phyloP scores from a whole-genome alignment of 306 rosid species.

The Vigna nakashimae region DNA sequence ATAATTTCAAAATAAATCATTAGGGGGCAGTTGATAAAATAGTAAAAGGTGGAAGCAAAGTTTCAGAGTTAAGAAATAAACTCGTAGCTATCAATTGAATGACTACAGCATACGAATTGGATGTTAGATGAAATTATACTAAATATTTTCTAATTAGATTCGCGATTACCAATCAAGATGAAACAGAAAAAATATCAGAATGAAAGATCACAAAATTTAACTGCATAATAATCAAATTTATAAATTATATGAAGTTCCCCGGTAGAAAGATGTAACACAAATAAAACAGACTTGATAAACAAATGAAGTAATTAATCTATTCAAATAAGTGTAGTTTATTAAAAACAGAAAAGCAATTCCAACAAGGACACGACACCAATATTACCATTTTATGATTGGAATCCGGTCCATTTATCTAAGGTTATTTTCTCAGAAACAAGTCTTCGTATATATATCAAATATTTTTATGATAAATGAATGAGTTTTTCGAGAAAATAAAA shows the following conservation, averaged over 20 bases:
- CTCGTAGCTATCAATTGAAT: not conserved
- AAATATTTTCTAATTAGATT: not conserved
- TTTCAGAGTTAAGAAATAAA: conserved; percentile 11
- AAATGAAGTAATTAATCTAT: conserved; percentile 3
- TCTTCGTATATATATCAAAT: not conserved
- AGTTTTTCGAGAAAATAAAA: not conserved
- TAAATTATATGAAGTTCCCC: conserved; percentile 5
- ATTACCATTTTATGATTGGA: conserved; percentile 11
- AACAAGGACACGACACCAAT: not conserved
- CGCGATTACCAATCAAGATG: conserved; percentile 2
- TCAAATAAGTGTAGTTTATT: not conserved
- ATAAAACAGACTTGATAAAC: not conserved
- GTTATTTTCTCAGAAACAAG: not conserved
- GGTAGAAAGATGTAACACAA: not conserved
- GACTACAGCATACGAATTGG: conserved; percentile 1
- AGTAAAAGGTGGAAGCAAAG: not conserved
- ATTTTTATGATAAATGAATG: not conserved
- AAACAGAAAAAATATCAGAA: not conserved
- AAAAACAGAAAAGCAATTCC: not conserved
- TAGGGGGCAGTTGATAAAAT: not conserved
- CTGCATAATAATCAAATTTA: not conserved
- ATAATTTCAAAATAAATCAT: not conserved
- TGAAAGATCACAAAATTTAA: not conserved
- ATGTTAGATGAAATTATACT: not conserved
- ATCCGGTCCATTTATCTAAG: not conserved